Percentiles rank a stretch among this genome's conserved stretches.
These are phyloP conservation scores for Fibroporia radiculosa DNA, from an alignment of 768 basidiomycete genomes.

Conservation along the genomic window DNA sequence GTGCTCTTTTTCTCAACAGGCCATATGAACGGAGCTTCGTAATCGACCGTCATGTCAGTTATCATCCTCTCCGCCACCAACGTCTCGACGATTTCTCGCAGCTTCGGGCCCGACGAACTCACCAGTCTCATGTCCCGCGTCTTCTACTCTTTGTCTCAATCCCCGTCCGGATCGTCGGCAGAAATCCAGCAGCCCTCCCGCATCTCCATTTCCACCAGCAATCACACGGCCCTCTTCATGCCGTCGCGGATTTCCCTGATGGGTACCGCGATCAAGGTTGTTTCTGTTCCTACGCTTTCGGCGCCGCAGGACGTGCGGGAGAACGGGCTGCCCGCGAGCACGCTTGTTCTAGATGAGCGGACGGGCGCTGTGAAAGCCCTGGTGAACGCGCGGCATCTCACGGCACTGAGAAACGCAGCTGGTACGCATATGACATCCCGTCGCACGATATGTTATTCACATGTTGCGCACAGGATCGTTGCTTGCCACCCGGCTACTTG, in stretches of 20 bases:
- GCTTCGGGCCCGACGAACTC: slow-evolving; percentile 38
- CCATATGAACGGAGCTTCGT: no score
- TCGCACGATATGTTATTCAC: neutral
- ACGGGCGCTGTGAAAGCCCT: slow-evolving; percentile 67
- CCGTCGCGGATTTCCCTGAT: slow-evolving; percentile 51
- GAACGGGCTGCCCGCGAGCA: slow-evolving; percentile 68
- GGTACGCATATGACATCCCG: slow-evolving; percentile 36
- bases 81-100: slow-evolving; percentile 41
- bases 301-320: slow-evolving; percentile 25
- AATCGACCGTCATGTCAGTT: no score
- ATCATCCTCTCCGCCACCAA: slow-evolving; percentile 56
- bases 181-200: slow-evolving; percentile 43
- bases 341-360: slow-evolving; percentile 63
- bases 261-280: slow-evolving; percentile 74
- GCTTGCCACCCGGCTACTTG: slow-evolving; percentile 52
- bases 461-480: slow-evolving; percentile 47
- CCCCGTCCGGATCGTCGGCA: slow-evolving; percentile 2
- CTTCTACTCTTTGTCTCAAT: slow-evolving; percentile 41
- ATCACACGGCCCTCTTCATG: slow-evolving; percentile 75
- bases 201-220: slow-evolving; percentile 40
- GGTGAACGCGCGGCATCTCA: slow-evolving; percentile 70
- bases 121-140: slow-evolving; percentile 51
- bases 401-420: slow-evolving; percentile 77
- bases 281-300: slow-evolving; percentile 51
- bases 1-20: no score